These are phyloP conservation scores for Oligophagozyma castellii DNA, from an alignment of 1,139 yeast genomes.

Conservation along the genomic window DNA sequence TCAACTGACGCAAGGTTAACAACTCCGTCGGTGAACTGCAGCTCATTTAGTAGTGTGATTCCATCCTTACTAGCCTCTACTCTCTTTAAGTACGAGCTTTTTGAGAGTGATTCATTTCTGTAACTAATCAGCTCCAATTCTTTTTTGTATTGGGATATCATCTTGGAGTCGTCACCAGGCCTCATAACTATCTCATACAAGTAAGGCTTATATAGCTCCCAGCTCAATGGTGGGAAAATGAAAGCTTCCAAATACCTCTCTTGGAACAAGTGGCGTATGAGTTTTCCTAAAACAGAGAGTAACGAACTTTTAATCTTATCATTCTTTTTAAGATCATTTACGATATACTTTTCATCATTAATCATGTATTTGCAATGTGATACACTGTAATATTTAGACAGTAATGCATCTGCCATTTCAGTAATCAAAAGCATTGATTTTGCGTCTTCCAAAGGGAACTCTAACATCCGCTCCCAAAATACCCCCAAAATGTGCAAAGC, in stretches of 20 bases:
- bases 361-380: slow-evolving; percentile 24
- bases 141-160: slow-evolving; percentile 27
- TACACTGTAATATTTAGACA: slow-evolving; percentile 27
- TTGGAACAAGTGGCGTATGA: slow-evolving; percentile 39
- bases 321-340: slow-evolving; percentile 28
- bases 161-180: slow-evolving; percentile 19
- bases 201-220: slow-evolving; percentile 50
- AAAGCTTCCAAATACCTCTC: slow-evolving; percentile 49
- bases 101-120: slow-evolving; percentile 59
- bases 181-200: slow-evolving; percentile 30
- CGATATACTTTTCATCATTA: slow-evolving; percentile 25
- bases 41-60: slow-evolving; percentile 2
- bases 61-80: background rate
- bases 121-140: slow-evolving; percentile 50
- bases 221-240: slow-evolving; percentile 50
- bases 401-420: slow-evolving; percentile 43
- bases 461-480: slow-evolving; percentile 53
- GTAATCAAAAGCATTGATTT: slow-evolving; percentile 33
- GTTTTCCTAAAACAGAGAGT: slow-evolving; percentile 19
- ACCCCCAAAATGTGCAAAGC: slow-evolving; percentile 46
- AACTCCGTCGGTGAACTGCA: slow-evolving; percentile 2
- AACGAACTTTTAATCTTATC: slow-evolving; percentile 21
- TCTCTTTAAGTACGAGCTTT: slow-evolving; percentile 26
- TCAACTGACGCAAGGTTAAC: slow-evolving; percentile 13
- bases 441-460: slow-evolving; percentile 1